A percentile compares a stretch with the other conserved stretches of the same genome.
These are phyloP conservation scores for Actinidia arguta DNA, from an alignment of 179 eudicot species.

Conservation along the genomic window DNA sequence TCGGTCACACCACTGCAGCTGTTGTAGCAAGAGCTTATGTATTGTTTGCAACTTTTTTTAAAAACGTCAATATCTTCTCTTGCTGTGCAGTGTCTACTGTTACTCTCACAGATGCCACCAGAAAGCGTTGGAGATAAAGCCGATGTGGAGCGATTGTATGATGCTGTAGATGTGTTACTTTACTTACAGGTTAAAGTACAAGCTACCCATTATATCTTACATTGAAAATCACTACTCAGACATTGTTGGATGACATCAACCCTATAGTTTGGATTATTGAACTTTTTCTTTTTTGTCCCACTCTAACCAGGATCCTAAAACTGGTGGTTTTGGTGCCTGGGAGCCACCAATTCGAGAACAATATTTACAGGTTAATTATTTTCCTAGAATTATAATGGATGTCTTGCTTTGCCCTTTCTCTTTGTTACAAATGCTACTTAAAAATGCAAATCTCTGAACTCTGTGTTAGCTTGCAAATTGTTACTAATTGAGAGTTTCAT, in stretches of 20 bases:
- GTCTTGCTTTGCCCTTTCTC: not conserved
- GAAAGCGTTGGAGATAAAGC: constrained; percentile 27
- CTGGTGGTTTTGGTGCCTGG: constrained; percentile 42
- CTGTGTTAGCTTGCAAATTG: not conserved
- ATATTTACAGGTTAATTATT: constrained; percentile 21
- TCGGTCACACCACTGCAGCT: no score
- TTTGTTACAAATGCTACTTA: not conserved
- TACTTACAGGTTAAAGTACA: constrained; percentile 28
- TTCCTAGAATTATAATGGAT: not conserved
- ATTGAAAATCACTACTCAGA: no score
- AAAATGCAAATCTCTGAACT: not conserved
- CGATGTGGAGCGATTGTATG: constrained; percentile 25
- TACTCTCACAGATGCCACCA: constrained; percentile 30
- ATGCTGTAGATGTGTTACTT: constrained; percentile 35
- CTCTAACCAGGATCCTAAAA: constrained; percentile 25
- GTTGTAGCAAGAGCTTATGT: no score
- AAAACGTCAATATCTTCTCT: not conserved
- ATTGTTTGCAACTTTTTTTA: no score
- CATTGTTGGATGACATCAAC: no score
- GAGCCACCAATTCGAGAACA: constrained; percentile 31
- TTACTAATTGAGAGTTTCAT: not conserved
- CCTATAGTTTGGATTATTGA: not conserved
- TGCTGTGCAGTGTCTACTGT: constrained; percentile 19
- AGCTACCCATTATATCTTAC: no score
- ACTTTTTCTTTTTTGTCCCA: not conserved